Evolutionary conservation across 2,329 filamentous ascomycete genomes (phyloP).

Genomic region (Penicillium sp.): DNA sequence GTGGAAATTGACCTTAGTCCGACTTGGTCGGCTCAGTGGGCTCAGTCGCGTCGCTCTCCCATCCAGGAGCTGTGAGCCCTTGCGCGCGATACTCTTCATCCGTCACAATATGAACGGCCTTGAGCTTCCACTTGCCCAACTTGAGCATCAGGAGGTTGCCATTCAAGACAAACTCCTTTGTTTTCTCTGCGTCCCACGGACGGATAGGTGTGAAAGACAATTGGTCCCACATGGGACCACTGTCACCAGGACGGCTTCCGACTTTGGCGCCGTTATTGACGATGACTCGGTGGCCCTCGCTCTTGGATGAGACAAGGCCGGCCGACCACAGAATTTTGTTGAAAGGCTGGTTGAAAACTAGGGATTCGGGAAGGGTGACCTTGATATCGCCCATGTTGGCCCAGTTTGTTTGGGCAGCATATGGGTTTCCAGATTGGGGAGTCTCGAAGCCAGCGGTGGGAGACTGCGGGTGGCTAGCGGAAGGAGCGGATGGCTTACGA

Average conservation of each 20-base stretch:
- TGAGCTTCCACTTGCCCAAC: slow-evolving; percentile 54
- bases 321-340: slow-evolving; percentile 45
- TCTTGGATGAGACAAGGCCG: slow-evolving; percentile 44
- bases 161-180: slow-evolving; percentile 44
- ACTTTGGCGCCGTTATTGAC: slow-evolving; percentile 45
- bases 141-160: slow-evolving; percentile 47
- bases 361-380: slow-evolving; percentile 42
- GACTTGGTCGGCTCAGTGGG: slow-evolving; percentile 6
- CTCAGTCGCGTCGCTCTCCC: slow-evolving; percentile 28
- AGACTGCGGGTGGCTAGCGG: slow-evolving; percentile 16
- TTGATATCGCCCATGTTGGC: slow-evolving; percentile 32
- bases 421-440: slow-evolving; percentile 31
- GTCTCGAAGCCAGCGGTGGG: slow-evolving; percentile 23
- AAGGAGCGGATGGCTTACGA: slow-evolving; percentile 14
- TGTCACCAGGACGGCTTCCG: slow-evolving; percentile 34
- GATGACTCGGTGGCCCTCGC: slow-evolving; percentile 46
- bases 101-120: slow-evolving; percentile 47
- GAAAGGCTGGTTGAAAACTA: slow-evolving; percentile 43
- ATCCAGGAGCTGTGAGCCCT: slow-evolving; percentile 44
- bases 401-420: slow-evolving; percentile 34
- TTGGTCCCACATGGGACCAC: slow-evolving; percentile 36
- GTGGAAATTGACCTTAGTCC: background rate
- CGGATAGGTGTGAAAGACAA: slow-evolving; percentile 46
- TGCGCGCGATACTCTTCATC: slow-evolving; percentile 46
- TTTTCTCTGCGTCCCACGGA: slow-evolving; percentile 35